Evolutionary conservation across 1,139 yeast species (phyloP), one percentile per base, ranked within the genome.

Genomic region (Arxiozyma bovina): DNA sequence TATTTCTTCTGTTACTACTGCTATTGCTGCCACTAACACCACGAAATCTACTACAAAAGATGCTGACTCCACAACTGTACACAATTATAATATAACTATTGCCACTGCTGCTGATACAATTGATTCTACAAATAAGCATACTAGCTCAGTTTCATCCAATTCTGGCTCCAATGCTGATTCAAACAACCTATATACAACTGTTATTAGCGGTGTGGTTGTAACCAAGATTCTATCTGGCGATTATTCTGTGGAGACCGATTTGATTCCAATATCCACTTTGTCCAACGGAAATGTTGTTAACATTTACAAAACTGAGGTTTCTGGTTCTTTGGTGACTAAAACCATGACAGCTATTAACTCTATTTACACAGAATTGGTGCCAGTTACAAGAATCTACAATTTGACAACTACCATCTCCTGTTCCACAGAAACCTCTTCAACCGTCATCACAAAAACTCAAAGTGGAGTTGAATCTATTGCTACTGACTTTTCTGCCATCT

Each of bases 341-440:
- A 21, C 52, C 7, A 23, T 15, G 34, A 17, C 12, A 17, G 48
- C 47, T 9, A n/a, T 44, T 38, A 50, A 41, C 11, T 38, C 48
- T 38, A 11, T 38, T 22, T 41, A 48, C 21, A 52, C 54, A 11
- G 45, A 45, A 40, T 44, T 51, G 15, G 25, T 38, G 18, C 45
- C 55, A 20, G 27, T 53, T 21, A 46, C 42, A 41, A 42, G 50
- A 12, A n/a, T 48, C 9, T 20, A 42, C 12, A 53, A 50, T 6
- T 42, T n/a, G 2, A 45, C 55, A 15, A 50, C 45, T 7, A 45
- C 44, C n/a, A 17, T 40, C n/a, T 43, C 45, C 27, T 44, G 47
- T 22, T 42, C 53, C 4, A 50, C 45, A 42, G 46, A 41, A 11
- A 27, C 15, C 22, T 40, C 40, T 40, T 40, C 46, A 17, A 27